These are phyloP conservation scores for Colletotrichum horii DNA, from an alignment of 2,329 filamentous ascomycete species.

Conservation along the genomic window DNA sequence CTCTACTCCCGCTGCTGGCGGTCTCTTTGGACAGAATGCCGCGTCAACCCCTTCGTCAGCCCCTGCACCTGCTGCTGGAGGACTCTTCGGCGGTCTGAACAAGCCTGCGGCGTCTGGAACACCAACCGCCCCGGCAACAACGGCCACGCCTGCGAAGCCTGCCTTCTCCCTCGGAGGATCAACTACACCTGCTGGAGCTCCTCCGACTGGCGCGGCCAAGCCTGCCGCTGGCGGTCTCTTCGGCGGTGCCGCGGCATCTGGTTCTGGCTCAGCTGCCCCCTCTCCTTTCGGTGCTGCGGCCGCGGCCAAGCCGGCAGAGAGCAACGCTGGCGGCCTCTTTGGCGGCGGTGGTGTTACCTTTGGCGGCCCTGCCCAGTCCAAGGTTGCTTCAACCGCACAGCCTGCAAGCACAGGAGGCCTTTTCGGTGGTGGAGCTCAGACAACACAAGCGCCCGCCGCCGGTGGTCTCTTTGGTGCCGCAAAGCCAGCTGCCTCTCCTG, in stretches of 20 bases:
- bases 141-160: constrained; percentile 53
- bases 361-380: constrained; percentile 30
- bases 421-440: constrained; percentile 11
- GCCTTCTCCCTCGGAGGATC: constrained; percentile 51
- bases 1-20: constrained; percentile 26
- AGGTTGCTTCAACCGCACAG: constrained; percentile 26
- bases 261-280: constrained; percentile 10
- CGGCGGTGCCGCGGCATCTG: constrained; percentile 24
- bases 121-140: constrained; percentile 19
- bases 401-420: constrained; percentile 23
- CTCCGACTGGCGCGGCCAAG: constrained; percentile 44
- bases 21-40: constrained; percentile 31
- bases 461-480: constrained; percentile 26
- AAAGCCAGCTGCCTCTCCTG: constrained; percentile 4
- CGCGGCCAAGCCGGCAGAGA: constrained; percentile 3
- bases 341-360: constrained; percentile 37
- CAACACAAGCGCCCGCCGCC: constrained; percentile 17
- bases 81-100: constrained; percentile 14
- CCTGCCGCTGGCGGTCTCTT: constrained; percentile 35
- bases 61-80: constrained; percentile 22
- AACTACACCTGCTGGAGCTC: constrained; percentile 62
- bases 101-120: constrained; percentile 8
- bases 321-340: constrained; percentile 31
- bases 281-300: constrained; percentile 15
- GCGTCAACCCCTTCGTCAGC: constrained; percentile 25